Evolutionary conservation across 1,284 basidiomycete genomes (phyloP).

Genomic region (Cystobasidium slooffiae): DNA sequence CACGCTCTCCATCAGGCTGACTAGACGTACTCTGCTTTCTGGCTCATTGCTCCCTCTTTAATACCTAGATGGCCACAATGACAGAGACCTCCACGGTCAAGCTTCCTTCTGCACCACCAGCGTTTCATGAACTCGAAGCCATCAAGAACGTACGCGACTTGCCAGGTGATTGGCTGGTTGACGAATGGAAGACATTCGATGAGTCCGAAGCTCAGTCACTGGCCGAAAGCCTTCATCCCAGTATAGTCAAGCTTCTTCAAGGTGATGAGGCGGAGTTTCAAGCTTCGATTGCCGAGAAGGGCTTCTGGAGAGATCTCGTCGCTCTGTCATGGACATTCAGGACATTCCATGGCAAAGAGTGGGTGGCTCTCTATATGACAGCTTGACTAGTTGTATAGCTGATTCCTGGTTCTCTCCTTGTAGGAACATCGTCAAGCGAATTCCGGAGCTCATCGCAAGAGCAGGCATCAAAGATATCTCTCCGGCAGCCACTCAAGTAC

Average conservation of each 20-base stretch:
- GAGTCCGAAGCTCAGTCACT: conserved; percentile 9
- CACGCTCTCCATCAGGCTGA: too few species aligned
- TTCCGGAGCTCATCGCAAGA: conserved; percentile 14
- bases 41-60: too few species aligned
- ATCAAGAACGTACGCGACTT: conserved; percentile 23
- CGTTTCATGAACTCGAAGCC: conserved; percentile 6
- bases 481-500: neutral
- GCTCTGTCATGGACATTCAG: conserved; percentile 22
- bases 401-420: neutral
- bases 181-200: conserved; percentile 11
- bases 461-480: conserved; percentile 13
- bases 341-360: conserved; percentile 8
- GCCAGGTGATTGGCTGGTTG: conserved; percentile 5
- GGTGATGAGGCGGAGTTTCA: conserved; percentile 24
- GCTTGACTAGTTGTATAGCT: neutral
- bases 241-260: neutral
- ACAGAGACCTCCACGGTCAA: neutral
- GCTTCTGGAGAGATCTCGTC: conserved; percentile 29
- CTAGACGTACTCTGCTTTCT: too few species aligned
- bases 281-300: neutral
- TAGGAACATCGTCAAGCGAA: conserved; percentile 3
- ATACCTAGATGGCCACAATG: neutral
- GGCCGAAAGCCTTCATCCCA: neutral
- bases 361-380: neutral
- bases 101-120: neutral